A percentile compares a stretch with the other conserved stretches of the same genome.
These are phyloP conservation scores for Leishmania aethiopica DNA, from an alignment of 208 protist species.

Conservation along the genomic window DNA sequence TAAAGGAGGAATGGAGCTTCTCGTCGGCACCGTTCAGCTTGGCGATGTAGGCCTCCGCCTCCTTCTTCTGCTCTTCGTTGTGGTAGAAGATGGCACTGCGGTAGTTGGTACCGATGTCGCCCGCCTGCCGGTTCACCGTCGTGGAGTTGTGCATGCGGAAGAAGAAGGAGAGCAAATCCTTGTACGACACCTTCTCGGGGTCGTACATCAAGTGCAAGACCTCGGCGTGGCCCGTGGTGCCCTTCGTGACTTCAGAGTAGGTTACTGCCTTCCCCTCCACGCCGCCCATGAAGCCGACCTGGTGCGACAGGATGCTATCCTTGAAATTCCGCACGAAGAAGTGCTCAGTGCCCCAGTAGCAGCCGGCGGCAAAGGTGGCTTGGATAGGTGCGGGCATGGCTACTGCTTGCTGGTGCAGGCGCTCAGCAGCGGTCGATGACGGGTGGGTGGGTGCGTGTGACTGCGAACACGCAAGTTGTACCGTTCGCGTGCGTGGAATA, in stretches of 20 bases:
- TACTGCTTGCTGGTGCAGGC: neutral
- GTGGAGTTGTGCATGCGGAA: constrained; percentile 96
- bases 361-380: constrained; percentile 90
- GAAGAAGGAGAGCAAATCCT: constrained; percentile 92
- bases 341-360: constrained; percentile 95
- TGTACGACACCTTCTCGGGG: constrained; percentile 78
- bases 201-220: constrained; percentile 92
- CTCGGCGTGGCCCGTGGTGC: constrained; percentile 95
- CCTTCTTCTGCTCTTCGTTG: constrained; percentile 82
- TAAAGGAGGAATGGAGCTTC: constrained; percentile 62
- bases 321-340: constrained; percentile 89
- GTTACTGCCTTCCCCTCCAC: constrained; percentile 37
- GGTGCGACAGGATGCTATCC: constrained; percentile 66
- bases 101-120: constrained; percentile 95
- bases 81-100: constrained; percentile 93
- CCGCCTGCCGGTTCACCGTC: constrained; percentile 88
- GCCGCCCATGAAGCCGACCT: constrained; percentile 93
- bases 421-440: neutral
- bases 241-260: constrained; percentile 93
- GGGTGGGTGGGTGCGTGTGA: neutral
- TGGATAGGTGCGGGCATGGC: constrained; percentile 28
- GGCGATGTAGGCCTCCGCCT: constrained; percentile 79
- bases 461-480: neutral
- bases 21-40: constrained; percentile 64
- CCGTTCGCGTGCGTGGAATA: neutral